Percentiles rank a stretch among this genome's conserved stretches.
Conservation (phyloP, 2,329 filamentous ascomycete species). For the Raffaelea albimanens region DNA sequence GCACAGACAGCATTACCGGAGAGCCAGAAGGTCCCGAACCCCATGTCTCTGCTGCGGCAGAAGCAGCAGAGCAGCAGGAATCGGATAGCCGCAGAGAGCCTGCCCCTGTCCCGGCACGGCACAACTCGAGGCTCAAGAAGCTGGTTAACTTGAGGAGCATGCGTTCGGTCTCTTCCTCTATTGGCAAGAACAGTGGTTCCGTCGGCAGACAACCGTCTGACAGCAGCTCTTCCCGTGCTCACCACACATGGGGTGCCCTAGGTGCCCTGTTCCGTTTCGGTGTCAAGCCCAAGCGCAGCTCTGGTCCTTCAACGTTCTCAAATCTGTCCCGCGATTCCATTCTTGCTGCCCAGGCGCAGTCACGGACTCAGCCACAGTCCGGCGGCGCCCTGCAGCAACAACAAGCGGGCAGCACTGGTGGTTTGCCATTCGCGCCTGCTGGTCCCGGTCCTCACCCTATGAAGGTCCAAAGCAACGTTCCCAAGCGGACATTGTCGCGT, state of each 20-base stretch:
- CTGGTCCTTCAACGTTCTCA: slow-evolving; percentile 69
- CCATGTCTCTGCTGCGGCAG: neutral
- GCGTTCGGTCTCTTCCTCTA: slow-evolving; percentile 33
- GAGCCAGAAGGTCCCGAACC: slow-evolving; percentile 13
- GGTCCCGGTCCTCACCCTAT: slow-evolving; percentile 15
- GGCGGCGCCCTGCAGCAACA: neutral
- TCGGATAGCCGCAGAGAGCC: slow-evolving; percentile 11
- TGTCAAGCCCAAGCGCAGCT: slow-evolving; percentile 45
- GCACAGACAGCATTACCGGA: slow-evolving; percentile 35
- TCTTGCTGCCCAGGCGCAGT: slow-evolving; percentile 13
- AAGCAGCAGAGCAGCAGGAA: neutral
- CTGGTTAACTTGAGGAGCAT: slow-evolving; percentile 7
- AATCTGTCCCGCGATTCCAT: slow-evolving; percentile 90
- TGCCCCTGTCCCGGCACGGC: slow-evolving; percentile 3
- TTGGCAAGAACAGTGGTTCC: neutral
- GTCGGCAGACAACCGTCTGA: slow-evolving; percentile 41
- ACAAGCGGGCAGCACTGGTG: slow-evolving; percentile 21
- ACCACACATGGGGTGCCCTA: slow-evolving; percentile 54
- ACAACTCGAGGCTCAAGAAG: slow-evolving; percentile 6
- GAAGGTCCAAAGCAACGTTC: slow-evolving; percentile 35
- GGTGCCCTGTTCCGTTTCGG: slow-evolving; percentile 57
- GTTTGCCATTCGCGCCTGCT: neutral
- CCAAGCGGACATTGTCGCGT: slow-evolving; percentile 76
- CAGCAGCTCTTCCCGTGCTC: slow-evolving; percentile 33
- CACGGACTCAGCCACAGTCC: slow-evolving; percentile 1